Percentiles rank a stretch among this genome's conserved stretches.
These are phyloP conservation scores for Thelonectria blattea DNA, from an alignment of 2,329 filamentous ascomycete genomes.

Conservation along the genomic window DNA sequence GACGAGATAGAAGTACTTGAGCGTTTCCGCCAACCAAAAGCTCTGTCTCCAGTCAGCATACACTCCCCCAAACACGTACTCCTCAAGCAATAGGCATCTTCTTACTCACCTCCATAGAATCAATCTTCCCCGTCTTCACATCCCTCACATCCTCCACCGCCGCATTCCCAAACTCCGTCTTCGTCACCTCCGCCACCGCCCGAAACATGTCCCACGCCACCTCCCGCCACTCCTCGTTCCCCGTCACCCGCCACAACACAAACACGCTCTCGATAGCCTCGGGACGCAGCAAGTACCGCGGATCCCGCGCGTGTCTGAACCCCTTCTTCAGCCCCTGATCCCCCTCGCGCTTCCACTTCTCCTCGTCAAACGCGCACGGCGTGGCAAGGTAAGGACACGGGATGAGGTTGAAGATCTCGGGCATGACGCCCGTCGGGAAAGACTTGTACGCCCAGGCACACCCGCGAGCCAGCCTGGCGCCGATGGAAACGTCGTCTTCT, in stretches of 20 bases:
- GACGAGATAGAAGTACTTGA: constrained; percentile 78
- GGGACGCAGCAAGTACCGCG: constrained; percentile 56
- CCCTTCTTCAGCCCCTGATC: constrained; percentile 54
- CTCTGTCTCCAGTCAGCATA: constrained; percentile 62
- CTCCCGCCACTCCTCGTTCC: constrained; percentile 53
- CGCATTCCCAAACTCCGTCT: constrained; percentile 55
- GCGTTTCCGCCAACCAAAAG: constrained; percentile 75
- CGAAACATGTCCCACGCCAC: constrained; percentile 61
- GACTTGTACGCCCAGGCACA: constrained; percentile 64
- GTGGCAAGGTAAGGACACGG: constrained; percentile 47
- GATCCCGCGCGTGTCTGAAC: constrained; percentile 63
- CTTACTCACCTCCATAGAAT: constrained; percentile 67
- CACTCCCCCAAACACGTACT: no score
- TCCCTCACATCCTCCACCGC: constrained; percentile 52
- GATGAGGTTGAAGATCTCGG: constrained; percentile 58
- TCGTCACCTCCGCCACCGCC: constrained; percentile 52
- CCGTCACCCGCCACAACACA: constrained; percentile 58
- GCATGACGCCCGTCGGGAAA: constrained; percentile 64
- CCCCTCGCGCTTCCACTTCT: constrained; percentile 35
- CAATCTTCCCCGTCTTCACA: constrained; percentile 48
- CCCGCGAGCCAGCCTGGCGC: constrained; percentile 56
- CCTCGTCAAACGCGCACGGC: constrained; percentile 42
- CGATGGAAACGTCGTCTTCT: constrained; percentile 53
- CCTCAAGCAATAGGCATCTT: no score
- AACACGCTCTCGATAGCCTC: constrained; percentile 59